Base-by-base conservation (phyloP, 108 stramenopile species). In the Skeletonema grethae region DNA sequence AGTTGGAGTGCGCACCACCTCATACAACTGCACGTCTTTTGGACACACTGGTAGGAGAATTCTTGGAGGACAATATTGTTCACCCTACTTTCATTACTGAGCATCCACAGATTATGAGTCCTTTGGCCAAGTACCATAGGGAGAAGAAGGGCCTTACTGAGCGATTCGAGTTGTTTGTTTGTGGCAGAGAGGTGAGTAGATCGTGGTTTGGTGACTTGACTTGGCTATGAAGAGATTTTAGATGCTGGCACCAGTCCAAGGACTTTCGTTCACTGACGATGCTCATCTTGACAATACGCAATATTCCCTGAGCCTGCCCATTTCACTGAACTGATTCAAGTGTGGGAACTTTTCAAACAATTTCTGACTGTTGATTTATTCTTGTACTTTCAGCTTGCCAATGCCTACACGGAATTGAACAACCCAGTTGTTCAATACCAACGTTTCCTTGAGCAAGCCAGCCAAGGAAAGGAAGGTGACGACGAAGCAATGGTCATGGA, bases 351-450 rank as follows among this genome's bases (percentile, higher is more conserved):
- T 43, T 43, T 0, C 41, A 43, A 43, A 15, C 0, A 53, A 7
- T 53, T 9, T 24, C 50, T 53, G 16, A 53, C 50, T 10, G 1
- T n/a, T 24, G 41, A 20, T 53, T 31, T 20, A 55, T 65, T 61
- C 36, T 70, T 13, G 10, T 62, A 22, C 31, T 57, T 65, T 18
- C 73, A 95, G 97, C 84, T 99, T 59, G 97, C 96, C 69, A 99
- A 99, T 83, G 99, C 99, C 10, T 99, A 99, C 92, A 99, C 99
- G n/a, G 99, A 99, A 88, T 94, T 99, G 85, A 99, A 99, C 83
- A 90, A 98, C 67, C 99, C 99, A 11, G 84, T 89, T 39, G 93
- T 97, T 30, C 99, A 99, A 82, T 90, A 91, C 79, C 72, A 89
- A 66, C 91, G 97, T 22, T 99, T 99, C 75, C 83, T 92, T 63